phyloP scores from a whole-genome alignment of 2,329 filamentous ascomycete species.

The Nemania diffusa region DNA sequence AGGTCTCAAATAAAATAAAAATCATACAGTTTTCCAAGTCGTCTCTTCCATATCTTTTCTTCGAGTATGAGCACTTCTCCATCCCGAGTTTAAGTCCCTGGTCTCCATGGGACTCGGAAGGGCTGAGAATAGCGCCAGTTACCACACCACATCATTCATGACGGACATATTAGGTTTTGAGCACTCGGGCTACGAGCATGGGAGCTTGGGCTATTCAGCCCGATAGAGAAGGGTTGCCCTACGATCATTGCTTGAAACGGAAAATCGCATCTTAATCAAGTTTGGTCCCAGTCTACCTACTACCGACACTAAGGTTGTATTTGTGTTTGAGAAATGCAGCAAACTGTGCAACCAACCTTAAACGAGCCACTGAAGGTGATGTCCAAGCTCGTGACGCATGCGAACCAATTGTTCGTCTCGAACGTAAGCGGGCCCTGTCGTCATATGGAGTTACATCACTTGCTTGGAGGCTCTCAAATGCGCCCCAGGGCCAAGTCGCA shows the following conservation, averaged over 20 bases:
- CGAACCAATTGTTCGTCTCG: constrained; percentile 31
- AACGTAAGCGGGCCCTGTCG: constrained; percentile 31
- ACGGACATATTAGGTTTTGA: constrained; percentile 27
- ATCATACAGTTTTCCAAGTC: not conserved
- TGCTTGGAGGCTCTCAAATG: constrained; percentile 35
- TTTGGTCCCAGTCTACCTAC: constrained; percentile 20
- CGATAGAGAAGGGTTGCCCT: constrained; percentile 29
- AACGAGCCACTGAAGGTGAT: constrained; percentile 31
- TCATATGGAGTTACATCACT: constrained; percentile 36
- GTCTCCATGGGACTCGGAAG: constrained; percentile 9
- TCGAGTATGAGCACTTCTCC: constrained; percentile 4
- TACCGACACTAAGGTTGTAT: constrained; percentile 35
- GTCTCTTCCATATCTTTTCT: constrained; percentile 6
- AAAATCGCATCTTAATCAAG: constrained; percentile 34
- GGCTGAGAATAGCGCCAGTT: constrained; percentile 19
- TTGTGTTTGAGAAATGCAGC: constrained; percentile 26
- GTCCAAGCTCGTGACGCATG: constrained; percentile 37
- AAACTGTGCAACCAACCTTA: constrained; percentile 35
- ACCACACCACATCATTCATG: constrained; percentile 31
- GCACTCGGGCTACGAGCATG: constrained; percentile 21
- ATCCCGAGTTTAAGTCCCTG: constrained; percentile 4
- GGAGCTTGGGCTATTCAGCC: constrained; percentile 29
- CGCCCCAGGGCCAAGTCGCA: constrained; percentile 20
- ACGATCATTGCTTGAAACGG: constrained; percentile 37
- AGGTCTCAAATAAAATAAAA: not conserved